Evolutionary conservation across 345 rosid species (phyloP).

Genomic region (Eucalyptus pumila): DNA sequence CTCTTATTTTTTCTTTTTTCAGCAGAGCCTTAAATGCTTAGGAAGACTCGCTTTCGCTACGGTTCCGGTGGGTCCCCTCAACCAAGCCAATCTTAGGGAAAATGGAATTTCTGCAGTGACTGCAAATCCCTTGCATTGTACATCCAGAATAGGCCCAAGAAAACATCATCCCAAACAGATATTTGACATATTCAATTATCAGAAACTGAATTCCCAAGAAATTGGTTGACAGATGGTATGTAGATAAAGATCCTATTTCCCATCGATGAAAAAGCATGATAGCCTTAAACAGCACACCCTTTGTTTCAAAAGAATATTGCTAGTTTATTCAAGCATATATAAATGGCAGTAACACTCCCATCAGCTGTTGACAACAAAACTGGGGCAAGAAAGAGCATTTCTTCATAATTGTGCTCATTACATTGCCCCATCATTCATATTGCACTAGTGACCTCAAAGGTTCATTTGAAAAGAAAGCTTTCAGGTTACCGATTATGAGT

Average conservation of each 20-base stretch:
- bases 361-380: neutral
- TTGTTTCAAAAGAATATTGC: neutral
- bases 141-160: no score
- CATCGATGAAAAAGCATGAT: neutral
- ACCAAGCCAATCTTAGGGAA: no score
- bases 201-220: no score
- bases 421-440: neutral
- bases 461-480: conserved; percentile 50
- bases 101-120: no score
- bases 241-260: neutral
- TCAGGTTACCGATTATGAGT: conserved; percentile 31
- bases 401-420: neutral
- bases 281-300: neutral
- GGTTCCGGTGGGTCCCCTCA: no score
- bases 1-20: no score
- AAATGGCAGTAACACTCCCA: neutral
- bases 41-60: no score
- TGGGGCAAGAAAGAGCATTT: neutral
- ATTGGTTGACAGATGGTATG: neutral
- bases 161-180: no score
- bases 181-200: no score
- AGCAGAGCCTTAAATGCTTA: no score
- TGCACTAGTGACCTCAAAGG: conserved; percentile 17
- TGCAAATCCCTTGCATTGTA: no score
- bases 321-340: neutral